Base-by-base conservation (phyloP, 2,329 filamentous ascomycete genomes). In the Neofusicoccum ribis region DNA sequence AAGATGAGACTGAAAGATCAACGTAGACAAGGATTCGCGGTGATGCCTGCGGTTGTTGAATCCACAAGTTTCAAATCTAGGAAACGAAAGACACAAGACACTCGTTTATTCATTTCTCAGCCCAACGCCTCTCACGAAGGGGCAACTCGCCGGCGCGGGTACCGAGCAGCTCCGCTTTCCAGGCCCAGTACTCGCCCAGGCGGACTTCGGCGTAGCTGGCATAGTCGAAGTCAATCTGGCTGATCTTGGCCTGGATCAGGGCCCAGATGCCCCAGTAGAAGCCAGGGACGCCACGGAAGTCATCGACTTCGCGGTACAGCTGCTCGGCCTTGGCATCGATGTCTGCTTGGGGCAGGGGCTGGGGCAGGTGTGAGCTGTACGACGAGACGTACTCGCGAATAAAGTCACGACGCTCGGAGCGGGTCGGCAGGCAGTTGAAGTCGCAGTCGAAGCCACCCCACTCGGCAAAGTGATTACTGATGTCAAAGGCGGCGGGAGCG, bases 391-490 rank as follows among this genome's bases (percentile, higher is more conserved):
- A 99, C 74, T 94, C 90, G 68, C 85, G 82, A 66, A 98, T 86
- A 78, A 99, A 99, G 63, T 89, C 87, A 50, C 87, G 86, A 34
- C 95, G 89, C 71, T 94, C 88, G 20, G 88, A 82, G 68, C 85
- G 86, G 1, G 91, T 95, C 5, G 95, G 95, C 65, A 98, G 85
- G 70, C 90, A 89, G 72, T 81, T 87, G 80, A 91, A 93, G 78
- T 98, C 93, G 82, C 95, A 99, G 72, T 96, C 92, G 74, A 97
- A 97, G 65, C 95, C 95, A 67, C 90, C 93, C 94, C 95, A 99
- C 80, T 99, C 95, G 54, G 95, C 93, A 76, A 99, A 97, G 82
- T 99, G 95, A 80, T 99, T 99, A 59, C 94, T 90, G 71, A 99
- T 89, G 77, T 99, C 95, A 79, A 99, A 99, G 1, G 94, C 93